phyloP scores from a whole-genome alignment of 177 flowering plant genomes.

The Vitis hybrid region DNA sequence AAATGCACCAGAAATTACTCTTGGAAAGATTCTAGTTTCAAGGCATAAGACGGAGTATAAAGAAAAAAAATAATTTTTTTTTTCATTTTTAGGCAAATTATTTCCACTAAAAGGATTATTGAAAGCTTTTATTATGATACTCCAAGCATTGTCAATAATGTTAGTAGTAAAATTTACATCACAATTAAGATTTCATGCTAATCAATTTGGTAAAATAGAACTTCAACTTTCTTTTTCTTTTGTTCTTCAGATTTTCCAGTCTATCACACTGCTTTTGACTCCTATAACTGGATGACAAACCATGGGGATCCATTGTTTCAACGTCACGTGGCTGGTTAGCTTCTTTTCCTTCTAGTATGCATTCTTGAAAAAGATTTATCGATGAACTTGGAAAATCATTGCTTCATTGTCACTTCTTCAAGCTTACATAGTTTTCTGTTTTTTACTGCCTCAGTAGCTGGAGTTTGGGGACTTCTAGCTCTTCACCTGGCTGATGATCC shows the following conservation, averaged over 20 bases:
- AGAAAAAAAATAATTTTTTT: no score
- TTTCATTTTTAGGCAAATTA: no score
- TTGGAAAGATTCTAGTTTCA: no score
- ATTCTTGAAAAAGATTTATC: neutral
- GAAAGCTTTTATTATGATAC: no score
- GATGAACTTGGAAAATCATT: neutral
- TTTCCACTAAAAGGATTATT: neutral
- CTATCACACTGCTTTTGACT: slow-evolving; percentile 91
- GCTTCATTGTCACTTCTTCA: neutral
- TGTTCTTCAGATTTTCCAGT: slow-evolving; percentile 76
- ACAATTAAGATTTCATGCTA: neutral
- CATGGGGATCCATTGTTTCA: slow-evolving; percentile 83
- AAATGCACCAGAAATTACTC: no score
- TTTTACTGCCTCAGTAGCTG: slow-evolving; percentile 50
- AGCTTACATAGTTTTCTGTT: neutral
- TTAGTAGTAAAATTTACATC: no score
- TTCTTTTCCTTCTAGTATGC: neutral
- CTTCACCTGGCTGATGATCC: slow-evolving; percentile 82
- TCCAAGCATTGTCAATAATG: no score
- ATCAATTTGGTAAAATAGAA: slow-evolving; percentile 8
- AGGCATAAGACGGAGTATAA: no score
- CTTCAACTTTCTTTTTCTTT: neutral
- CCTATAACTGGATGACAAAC: slow-evolving; percentile 75
- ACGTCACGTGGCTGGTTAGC: slow-evolving; percentile 84
- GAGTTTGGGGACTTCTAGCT: slow-evolving; percentile 91